Base-by-base conservation (phyloP, 108 stramenopile genomes). In the Stephanodiscus triporus region DNA sequence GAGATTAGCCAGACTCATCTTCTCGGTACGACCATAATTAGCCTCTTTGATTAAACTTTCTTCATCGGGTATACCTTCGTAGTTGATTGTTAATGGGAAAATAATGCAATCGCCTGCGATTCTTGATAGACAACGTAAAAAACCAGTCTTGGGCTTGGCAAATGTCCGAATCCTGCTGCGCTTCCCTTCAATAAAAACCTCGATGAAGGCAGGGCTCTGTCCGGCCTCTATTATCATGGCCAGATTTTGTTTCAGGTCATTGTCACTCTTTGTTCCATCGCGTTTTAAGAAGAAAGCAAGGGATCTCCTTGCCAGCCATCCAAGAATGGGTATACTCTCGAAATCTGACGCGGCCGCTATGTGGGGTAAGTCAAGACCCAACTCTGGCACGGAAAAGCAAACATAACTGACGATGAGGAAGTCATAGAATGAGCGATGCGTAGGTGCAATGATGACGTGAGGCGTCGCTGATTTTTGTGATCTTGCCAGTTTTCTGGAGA, bases 361-460 rank as follows among this genome's bases (percentile, higher is more conserved):
- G 66, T 79, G 76, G 4, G 95, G 95, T 36, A 90, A 71, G 4
- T 89, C 79, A 24, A 96, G 30, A 30, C 83, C 84, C n/a, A 96
- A 78, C 60, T 96, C 95, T 29, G 95, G 95, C n/a, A 92, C 29
- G 42, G 90, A 73, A 69, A 96, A 96, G 55, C 82, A 68, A 19
- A 90, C 36, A 68, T 78, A 96, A 66, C 91, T 94, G 34, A 94
- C 37, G 34, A 96, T 72, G 32, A 96, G 70, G 71, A 96, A 96
- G 73, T 96, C 95, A 55, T 91, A 86, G 50, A 92, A 88, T 6
- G 90, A 91, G 38, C 95, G 86, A 81, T 96, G 95, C 11, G 92
- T 96, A 9, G 95, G 95, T 26, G 86, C 90, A 43, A 96, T 78
- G 45, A 96, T 57, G 27, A 92, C 67, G 43, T 77, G 67, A n/a